phyloP scores from a whole-genome alignment of 2,329 filamentous ascomycete genomes.

The Laburnicola sp. region DNA sequence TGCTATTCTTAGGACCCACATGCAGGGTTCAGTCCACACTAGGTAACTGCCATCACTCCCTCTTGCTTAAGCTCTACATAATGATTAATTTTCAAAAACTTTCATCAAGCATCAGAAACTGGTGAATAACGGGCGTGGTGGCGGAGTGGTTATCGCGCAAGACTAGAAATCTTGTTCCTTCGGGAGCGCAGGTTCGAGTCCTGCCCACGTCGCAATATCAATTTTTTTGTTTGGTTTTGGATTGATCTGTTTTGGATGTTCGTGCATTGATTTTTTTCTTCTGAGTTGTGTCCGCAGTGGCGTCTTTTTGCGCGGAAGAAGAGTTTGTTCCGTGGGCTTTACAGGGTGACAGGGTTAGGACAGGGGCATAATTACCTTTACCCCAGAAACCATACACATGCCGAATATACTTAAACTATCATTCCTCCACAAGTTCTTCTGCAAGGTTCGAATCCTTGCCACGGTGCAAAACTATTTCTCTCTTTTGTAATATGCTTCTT shows the following conservation, averaged over 20 bases:
- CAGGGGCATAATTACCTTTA: no score
- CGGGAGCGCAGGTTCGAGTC: conserved; percentile 49
- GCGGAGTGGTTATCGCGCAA: conserved; percentile 50
- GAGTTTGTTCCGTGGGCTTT: background rate
- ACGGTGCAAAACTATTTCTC: no score
- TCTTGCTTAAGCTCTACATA: background rate
- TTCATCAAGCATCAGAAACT: conserved; percentile 9
- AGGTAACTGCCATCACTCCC: background rate
- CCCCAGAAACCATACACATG: no score
- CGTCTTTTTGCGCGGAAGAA: background rate
- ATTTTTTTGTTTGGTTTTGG: conserved; percentile 32
- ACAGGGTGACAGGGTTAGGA: no score
- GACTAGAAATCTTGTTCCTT: conserved; percentile 50
- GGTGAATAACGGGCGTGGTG: conserved; percentile 34
- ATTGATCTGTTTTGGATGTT: background rate
- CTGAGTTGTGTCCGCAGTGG: background rate
- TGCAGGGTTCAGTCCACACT: background rate
- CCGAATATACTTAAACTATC: no score
- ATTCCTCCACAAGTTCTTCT: no score
- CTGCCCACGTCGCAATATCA: conserved; percentile 45
- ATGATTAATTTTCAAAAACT: background rate
- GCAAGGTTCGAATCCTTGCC: no score
- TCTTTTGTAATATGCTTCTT: no score
- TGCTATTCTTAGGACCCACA: conserved; percentile 6
- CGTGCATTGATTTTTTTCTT: background rate